phyloP scores from a whole-genome alignment of 768 basidiomycete species.

The Dentipellis fragilis region DNA sequence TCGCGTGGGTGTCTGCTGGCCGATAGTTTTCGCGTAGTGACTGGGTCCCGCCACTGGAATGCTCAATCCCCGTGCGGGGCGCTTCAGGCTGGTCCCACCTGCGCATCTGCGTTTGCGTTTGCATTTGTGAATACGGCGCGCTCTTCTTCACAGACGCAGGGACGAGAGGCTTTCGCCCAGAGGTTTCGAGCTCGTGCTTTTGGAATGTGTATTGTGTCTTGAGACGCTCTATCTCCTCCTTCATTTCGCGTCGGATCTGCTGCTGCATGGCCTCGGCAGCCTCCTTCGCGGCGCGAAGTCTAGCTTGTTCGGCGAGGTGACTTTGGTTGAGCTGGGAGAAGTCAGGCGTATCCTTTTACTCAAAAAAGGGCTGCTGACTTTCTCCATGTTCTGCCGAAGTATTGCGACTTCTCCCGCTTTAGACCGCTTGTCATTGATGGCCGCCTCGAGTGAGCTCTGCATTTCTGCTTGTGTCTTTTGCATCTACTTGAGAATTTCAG shows the following conservation, averaged over 20 bases:
- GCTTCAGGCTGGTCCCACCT: neutral
- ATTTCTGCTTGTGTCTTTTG: conserved; percentile 4
- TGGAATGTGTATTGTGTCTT: conserved; percentile 13
- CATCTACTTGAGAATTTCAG: conserved; percentile 1
- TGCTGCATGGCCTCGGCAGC: conserved; percentile 7
- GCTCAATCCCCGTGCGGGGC: neutral
- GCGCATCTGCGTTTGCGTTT: neutral
- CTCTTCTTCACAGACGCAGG: neutral
- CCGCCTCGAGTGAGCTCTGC: conserved; percentile 6
- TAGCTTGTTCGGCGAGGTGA: conserved; percentile 8
- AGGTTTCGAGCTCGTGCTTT: conserved; percentile 10
- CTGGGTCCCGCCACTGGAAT: neutral
- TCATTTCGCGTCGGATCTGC: conserved; percentile 3
- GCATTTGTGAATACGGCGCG: conserved; percentile 1
- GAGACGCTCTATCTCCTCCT: conserved; percentile 11
- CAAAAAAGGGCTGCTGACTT: neutral
- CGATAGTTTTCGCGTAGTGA: neutral
- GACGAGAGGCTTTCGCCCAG: neutral
- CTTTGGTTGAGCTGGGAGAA: neutral
- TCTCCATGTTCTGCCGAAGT: conserved; percentile 9
- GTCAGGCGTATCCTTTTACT: neutral
- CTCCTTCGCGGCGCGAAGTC: conserved; percentile 9
- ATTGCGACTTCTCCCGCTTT: conserved; percentile 14
- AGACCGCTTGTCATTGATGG: conserved; percentile 10
- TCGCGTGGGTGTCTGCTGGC: neutral